Conservation (phyloP, 2,329 filamentous ascomycete species). For the Bipolaris oryzae region DNA sequence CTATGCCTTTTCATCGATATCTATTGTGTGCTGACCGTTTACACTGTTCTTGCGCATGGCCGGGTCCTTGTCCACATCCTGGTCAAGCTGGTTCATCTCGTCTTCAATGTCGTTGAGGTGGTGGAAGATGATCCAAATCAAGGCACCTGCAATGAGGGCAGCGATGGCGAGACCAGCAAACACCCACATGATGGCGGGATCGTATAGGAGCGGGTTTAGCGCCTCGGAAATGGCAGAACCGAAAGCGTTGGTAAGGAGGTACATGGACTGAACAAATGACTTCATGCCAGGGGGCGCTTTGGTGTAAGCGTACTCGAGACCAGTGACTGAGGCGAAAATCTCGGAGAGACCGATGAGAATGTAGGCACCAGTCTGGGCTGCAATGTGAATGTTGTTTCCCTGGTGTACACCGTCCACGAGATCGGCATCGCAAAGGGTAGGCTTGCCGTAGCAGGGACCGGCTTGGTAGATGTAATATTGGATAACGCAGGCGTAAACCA, state of each 20-base stretch:
- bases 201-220: conserved; percentile 64
- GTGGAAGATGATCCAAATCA: conserved; percentile 49
- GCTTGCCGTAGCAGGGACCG: conserved; percentile 58
- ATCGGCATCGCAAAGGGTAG: conserved; percentile 40
- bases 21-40: conserved; percentile 27
- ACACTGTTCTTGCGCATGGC: conserved; percentile 35
- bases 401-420: conserved; percentile 37
- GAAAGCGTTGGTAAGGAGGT: conserved; percentile 66
- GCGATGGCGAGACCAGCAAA: conserved; percentile 43
- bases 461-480: conserved; percentile 63
- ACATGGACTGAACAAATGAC: conserved; percentile 59
- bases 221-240: conserved; percentile 68
- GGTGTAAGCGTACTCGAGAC: conserved; percentile 57
- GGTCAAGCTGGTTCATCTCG: conserved; percentile 45
- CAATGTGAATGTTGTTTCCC: conserved; percentile 54
- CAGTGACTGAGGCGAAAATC: conserved; percentile 56
- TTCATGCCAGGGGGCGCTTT: conserved; percentile 57
- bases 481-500: conserved; percentile 63
- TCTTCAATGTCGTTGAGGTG: conserved; percentile 48
- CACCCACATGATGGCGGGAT: conserved; percentile 73
- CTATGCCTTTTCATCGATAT: conserved; percentile 23
- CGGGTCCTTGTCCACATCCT: conserved; percentile 42
- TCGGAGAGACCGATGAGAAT: conserved; percentile 56
- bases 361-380: conserved; percentile 55
- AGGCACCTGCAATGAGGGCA: conserved; percentile 39